phyloP scores from a whole-genome alignment of 2,329 filamentous ascomycete genomes.

The Cyphellophora attinorum region DNA sequence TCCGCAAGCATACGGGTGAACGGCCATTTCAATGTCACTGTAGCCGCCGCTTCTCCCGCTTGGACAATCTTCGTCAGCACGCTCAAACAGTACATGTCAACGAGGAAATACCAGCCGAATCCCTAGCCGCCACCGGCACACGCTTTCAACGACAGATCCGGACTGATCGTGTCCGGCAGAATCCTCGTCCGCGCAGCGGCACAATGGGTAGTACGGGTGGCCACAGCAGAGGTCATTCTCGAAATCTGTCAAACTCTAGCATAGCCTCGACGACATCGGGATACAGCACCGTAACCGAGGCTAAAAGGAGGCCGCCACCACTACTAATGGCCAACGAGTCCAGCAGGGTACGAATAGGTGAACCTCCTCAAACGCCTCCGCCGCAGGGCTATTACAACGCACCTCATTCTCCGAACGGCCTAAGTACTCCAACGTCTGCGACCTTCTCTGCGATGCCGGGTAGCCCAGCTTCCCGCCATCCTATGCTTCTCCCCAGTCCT shows the following conservation, averaged over 20 bases:
- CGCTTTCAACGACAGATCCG: conserved; percentile 87
- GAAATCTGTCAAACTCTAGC: conserved; percentile 80
- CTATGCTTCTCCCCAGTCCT: conserved; percentile 62
- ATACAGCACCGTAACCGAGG: conserved; percentile 53
- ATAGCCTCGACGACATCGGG: conserved; percentile 66
- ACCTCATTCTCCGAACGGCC: conserved; percentile 60
- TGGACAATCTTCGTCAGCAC: conserved; percentile 93
- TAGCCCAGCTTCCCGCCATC: conserved; percentile 61
- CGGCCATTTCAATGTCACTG: conserved; percentile 96
- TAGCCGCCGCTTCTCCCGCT: conserved; percentile 78
- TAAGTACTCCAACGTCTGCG: conserved; percentile 73
- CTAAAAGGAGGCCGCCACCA: conserved; percentile 63
- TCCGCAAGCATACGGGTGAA: conserved; percentile 95
- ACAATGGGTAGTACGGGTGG: conserved; percentile 65
- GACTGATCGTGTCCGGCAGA: conserved; percentile 71
- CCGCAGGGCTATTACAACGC: conserved; percentile 56
- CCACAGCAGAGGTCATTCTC: conserved; percentile 66
- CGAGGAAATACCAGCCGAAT: conserved; percentile 90
- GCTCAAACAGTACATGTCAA: conserved; percentile 97
- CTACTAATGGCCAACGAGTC: conserved; percentile 69
- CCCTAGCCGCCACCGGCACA: conserved; percentile 82
- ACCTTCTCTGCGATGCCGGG: conserved; percentile 68
- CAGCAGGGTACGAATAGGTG: conserved; percentile 53
- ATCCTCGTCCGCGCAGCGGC: conserved; percentile 64
- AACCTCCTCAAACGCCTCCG: conserved; percentile 57